Evolutionary conservation across 208 protist genomes (phyloP), one percentile per base, ranked within the genome.

Genomic region (Entamoeba invadens): DNA sequence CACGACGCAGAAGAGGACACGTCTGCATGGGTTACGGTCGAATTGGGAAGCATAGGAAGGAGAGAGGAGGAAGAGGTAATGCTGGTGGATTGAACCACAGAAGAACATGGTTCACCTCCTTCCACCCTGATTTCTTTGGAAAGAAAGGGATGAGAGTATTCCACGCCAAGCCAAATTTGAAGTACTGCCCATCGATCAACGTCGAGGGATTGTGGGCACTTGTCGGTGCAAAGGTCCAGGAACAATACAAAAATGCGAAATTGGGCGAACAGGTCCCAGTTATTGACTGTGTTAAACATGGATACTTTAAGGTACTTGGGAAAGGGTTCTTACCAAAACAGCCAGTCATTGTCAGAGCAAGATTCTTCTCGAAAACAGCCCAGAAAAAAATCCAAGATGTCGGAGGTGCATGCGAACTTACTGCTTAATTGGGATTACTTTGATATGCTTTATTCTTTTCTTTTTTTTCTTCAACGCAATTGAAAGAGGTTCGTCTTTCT

Each of bases 101-200:
- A 97, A 97, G 98, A 94, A 99, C 99, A 96, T 98, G 98, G 97
- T 98, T 99, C 95, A 98, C 99, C 96, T 99, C 99, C 97, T 99
- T 99, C 97, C 99, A 99, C 96, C 99, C 99, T 94, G 99, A 98
- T 94, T 99, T 99, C 97, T 99, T 99, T 96, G 99, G 99, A 96
- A 99, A 99, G 97, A 97, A 99, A 51, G 99, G 99, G 96, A 99
- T 99, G 98, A 96, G 99, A 94, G 96, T 99, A 97, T 98, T 98
- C 95, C 98, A 99, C 96, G 96, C 97, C 96, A 98, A 97, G 95
- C 97, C 98, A 94, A 97, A 98, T 96, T 51, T 97, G 47, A 95
- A 98, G 95, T 98, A 97, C 96, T 97, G 98, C 96, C 98, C 98
- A 93, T 98, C 97, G 45, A 97, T 99, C 97, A 99, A 99, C 97